Conservation (phyloP, 1,284 basidiomycete genomes). For the Abortiporus biennis region DNA sequence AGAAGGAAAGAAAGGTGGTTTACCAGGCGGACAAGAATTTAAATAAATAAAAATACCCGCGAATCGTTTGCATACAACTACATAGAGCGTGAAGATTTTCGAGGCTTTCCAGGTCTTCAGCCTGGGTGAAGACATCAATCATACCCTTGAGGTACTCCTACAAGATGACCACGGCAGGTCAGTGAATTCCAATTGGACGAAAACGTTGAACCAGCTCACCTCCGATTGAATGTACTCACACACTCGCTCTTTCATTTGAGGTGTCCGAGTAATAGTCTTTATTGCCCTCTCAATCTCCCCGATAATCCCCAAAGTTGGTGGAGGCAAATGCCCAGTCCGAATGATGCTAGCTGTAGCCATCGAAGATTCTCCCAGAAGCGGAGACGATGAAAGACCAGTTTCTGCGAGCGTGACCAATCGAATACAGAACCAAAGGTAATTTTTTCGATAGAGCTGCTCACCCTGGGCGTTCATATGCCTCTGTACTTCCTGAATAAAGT, state of each 20-base stretch:
- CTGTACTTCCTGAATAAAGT: constrained; percentile 95
- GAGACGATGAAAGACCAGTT: constrained; percentile 48
- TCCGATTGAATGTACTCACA: constrained; percentile 78
- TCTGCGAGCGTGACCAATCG: constrained; percentile 31
- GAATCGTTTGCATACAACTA: constrained; percentile 90
- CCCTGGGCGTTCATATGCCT: constrained; percentile 67
- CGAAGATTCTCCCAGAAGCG: constrained; percentile 51
- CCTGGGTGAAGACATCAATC: constrained; percentile 78
- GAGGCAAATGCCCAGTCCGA: constrained; percentile 64
- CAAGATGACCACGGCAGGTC: neutral
- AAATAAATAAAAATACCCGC: too few species aligned
- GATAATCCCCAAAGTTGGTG: constrained; percentile 66
- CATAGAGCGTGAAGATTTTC: constrained; percentile 88
- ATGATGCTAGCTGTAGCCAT: constrained; percentile 57
- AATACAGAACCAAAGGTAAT: constrained; percentile 1
- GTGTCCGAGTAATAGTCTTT: constrained; percentile 60
- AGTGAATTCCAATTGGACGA: constrained; percentile 1
- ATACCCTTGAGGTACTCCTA: constrained; percentile 88
- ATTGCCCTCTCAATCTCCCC: constrained; percentile 74
- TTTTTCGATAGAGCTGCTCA: constrained; percentile 28
- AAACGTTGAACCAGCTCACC: constrained; percentile 37
- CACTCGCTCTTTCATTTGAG: constrained; percentile 69
- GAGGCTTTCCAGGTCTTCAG: constrained; percentile 90
- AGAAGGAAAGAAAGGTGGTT: constrained; percentile 5
- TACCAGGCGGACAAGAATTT: constrained; percentile 64